Percentiles rank a stretch among this genome's conserved stretches.
These are phyloP conservation scores for Hypseocharis bilobata DNA, from an alignment of 441 rosid species.

Conservation along the genomic window DNA sequence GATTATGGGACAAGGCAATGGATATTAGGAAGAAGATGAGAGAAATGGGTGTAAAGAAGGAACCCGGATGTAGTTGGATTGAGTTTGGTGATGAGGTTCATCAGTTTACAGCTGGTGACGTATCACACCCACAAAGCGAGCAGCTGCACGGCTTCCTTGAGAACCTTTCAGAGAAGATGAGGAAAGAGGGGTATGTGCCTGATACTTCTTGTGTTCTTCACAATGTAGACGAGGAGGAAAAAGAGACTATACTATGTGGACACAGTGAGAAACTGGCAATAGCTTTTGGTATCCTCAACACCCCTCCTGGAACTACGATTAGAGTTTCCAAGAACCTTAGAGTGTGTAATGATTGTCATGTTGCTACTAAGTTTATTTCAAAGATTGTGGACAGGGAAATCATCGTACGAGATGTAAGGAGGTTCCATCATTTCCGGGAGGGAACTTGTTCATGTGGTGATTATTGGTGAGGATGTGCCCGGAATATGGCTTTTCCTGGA, in stretches of 20 bases:
- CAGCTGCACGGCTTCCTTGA: conserved; percentile 21
- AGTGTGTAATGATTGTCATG: conserved; percentile 78
- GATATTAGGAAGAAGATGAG: conserved; percentile 47
- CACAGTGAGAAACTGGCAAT: conserved; percentile 85
- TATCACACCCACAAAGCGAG: conserved; percentile 15
- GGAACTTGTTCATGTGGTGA: conserved; percentile 75
- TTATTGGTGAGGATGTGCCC: conserved; percentile 48
- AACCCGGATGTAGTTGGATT: conserved; percentile 70
- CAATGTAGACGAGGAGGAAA: conserved; percentile 62
- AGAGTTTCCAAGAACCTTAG: conserved; percentile 80
- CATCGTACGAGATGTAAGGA: conserved; percentile 63
- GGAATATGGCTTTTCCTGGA: background rate
- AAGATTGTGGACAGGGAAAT: conserved; percentile 60
- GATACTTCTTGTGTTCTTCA: conserved; percentile 83
- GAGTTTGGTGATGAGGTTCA: conserved; percentile 27
- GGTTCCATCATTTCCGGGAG: conserved; percentile 74
- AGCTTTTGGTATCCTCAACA: conserved; percentile 71
- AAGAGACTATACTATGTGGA: conserved; percentile 67
- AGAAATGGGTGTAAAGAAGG: conserved; percentile 53
- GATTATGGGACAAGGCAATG: conserved; percentile 54
- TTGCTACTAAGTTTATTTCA: conserved; percentile 63
- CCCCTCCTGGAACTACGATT: conserved; percentile 54
- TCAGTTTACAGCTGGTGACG: conserved; percentile 24
- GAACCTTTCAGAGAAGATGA: conserved; percentile 23
- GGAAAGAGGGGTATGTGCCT: conserved; percentile 31